Evolutionary conservation across 208 protist genomes (phyloP).

Genomic region (Entamoeba moshkovskii): DNA sequence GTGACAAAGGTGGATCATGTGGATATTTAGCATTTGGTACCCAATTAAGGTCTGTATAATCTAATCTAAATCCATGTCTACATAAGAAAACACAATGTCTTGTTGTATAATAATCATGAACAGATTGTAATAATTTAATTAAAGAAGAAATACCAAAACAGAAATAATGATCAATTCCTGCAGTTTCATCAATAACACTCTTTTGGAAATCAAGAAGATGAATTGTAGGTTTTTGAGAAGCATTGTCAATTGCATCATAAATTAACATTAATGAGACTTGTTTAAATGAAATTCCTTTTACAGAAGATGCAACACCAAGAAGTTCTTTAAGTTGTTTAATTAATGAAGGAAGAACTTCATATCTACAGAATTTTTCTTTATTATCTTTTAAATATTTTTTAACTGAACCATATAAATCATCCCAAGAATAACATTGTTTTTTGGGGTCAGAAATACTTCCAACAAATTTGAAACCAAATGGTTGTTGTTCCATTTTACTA

Average conservation of each 20-base stretch:
- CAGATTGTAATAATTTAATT: neutral
- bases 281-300: neutral
- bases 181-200: neutral
- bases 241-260: neutral
- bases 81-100: neutral
- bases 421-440: neutral
- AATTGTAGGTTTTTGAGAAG: neutral
- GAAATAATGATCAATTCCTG: neutral
- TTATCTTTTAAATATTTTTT: neutral
- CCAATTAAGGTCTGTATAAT: neutral
- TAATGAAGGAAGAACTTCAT: neutral
- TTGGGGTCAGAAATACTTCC: too few relatives aligned
- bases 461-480: too few relatives aligned
- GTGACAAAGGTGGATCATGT: neutral
- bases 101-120: neutral
- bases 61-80: neutral
- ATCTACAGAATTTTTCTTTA: neutral
- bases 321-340: neutral
- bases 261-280: neutral
- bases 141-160: neutral
- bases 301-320: neutral
- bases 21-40: neutral
- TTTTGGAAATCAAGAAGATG: neutral
- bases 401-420: neutral
- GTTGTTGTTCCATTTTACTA: too few relatives aligned